Evolutionary conservation across 2,329 filamentous ascomycete genomes (phyloP).

Genomic region (Trichothecium roseum): DNA sequence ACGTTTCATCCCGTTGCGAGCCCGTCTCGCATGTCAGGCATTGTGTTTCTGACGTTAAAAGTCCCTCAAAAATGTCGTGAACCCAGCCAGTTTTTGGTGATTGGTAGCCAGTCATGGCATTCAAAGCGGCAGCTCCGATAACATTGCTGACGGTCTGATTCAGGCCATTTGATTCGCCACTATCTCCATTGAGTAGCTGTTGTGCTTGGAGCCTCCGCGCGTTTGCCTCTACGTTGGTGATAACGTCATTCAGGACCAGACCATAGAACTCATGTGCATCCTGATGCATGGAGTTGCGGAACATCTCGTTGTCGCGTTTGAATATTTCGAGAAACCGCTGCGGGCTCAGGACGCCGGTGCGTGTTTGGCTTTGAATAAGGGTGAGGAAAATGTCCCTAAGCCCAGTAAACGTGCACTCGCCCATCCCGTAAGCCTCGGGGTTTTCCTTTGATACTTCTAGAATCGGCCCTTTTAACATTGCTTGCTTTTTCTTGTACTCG

Average conservation of each 20-base stretch:
- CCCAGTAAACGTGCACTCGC: slow-evolving; percentile 87
- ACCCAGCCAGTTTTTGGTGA: slow-evolving; percentile 73
- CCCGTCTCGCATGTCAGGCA: slow-evolving; percentile 94
- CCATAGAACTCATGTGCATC: slow-evolving; percentile 97
- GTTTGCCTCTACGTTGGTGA: slow-evolving; percentile 86
- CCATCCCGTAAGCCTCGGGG: slow-evolving; percentile 74
- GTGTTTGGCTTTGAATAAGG: slow-evolving; percentile 67
- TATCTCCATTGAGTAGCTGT: slow-evolving; percentile 28
- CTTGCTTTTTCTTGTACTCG: slow-evolving; percentile 97
- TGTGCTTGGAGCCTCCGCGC: slow-evolving; percentile 53
- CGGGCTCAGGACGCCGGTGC: slow-evolving; percentile 84
- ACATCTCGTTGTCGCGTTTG: slow-evolving; percentile 93
- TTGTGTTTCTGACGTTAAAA: slow-evolving; percentile 89
- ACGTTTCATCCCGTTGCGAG: slow-evolving; percentile 90
- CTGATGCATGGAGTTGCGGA: slow-evolving; percentile 93
- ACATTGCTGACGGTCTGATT: slow-evolving; percentile 15
- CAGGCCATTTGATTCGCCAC: slow-evolving; percentile 4
- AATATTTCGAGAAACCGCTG: slow-evolving; percentile 90
- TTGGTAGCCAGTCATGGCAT: slow-evolving; percentile 4
- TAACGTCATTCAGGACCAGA: slow-evolving; percentile 88
- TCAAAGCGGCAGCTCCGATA: slow-evolving; percentile 13
- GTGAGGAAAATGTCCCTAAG: slow-evolving; percentile 95
- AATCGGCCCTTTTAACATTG: slow-evolving; percentile 77
- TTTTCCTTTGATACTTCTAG: slow-evolving; percentile 78
- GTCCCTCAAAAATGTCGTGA: slow-evolving; percentile 92